Conservation (phyloP, 768 basidiomycete genomes). For the Cubamyces sp. region DNA sequence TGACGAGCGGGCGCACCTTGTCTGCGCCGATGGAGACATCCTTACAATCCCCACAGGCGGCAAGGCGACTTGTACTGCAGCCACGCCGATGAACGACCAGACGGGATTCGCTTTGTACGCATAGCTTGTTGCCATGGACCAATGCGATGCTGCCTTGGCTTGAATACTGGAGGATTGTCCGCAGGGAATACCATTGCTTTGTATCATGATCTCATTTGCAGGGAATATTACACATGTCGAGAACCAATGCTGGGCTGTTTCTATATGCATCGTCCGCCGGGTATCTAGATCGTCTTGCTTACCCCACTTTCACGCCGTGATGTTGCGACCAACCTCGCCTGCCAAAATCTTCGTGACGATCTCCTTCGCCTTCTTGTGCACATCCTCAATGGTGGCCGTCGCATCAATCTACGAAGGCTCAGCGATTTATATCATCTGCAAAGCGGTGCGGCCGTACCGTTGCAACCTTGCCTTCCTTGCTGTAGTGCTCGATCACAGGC, state of each 20-base stretch:
- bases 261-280: conserved; percentile 17
- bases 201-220: conserved; percentile 1
- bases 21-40: conserved; percentile 84
- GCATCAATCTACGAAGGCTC: conserved; percentile 61
- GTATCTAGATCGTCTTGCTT: conserved; percentile 17
- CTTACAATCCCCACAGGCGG: conserved; percentile 64
- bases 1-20: conserved; percentile 65
- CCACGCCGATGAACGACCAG: conserved; percentile 37
- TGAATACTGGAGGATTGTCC: too few relatives aligned
- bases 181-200: conserved; percentile 32
- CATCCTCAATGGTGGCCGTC: conserved; percentile 68
- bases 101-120: conserved; percentile 53
- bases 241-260: conserved; percentile 8
- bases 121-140: not conserved
- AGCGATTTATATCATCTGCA: not conserved
- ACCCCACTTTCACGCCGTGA: conserved; percentile 25
- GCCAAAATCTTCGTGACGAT: conserved; percentile 56
- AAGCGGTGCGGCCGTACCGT: conserved; percentile 54
- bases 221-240: conserved; percentile 7
- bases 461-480: conserved; percentile 66
- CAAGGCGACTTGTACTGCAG: conserved; percentile 53
- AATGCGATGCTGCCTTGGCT: too few relatives aligned
- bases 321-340: conserved; percentile 31
- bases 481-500: conserved; percentile 92
- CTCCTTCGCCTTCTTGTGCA: conserved; percentile 61